A percentile compares a stretch with the other conserved stretches of the same genome.
Evolutionary conservation across 73 alveolate genomes (phyloP).

Genomic region (Symbiodinium pilosum): DNA sequence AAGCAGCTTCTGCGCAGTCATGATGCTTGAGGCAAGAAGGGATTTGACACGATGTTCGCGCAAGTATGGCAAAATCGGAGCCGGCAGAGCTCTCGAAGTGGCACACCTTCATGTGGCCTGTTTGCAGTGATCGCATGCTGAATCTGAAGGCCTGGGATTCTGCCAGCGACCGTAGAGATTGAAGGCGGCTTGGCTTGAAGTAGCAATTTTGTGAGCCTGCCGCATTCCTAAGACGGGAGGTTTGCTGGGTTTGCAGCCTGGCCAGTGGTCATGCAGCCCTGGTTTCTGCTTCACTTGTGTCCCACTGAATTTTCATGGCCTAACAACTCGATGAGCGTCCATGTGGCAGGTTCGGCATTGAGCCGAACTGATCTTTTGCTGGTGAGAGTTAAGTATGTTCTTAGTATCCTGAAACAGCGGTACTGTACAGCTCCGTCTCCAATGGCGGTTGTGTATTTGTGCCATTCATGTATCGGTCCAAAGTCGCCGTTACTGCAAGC

Average conservation of each 20-base stretch:
- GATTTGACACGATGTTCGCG: slow-evolving; percentile 42
- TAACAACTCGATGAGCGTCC: no score
- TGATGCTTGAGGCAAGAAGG: slow-evolving; percentile 90
- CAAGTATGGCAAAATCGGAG: slow-evolving; percentile 28
- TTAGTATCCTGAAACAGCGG: no score
- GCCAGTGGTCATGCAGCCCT: background rate
- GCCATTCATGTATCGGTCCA: background rate
- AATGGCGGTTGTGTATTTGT: background rate
- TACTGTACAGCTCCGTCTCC: no score
- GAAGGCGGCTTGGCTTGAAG: no score
- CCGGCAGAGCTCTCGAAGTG: background rate
- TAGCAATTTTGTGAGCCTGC: no score
- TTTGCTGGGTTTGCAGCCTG: background rate
- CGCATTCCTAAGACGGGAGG: no score
- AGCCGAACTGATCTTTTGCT: background rate
- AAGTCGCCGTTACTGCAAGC: background rate
- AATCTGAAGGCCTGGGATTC: background rate
- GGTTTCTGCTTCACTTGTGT: no score
- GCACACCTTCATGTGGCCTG: background rate
- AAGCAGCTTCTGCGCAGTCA: no score
- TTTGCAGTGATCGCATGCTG: background rate
- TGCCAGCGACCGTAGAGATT: background rate
- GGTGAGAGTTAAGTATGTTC: no score
- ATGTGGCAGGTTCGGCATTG: slow-evolving; percentile 5
- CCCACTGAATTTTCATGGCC: no score